Evolutionary conservation across 257 asterid genomes (phyloP).

Genomic region (Nicotiana tabacum): DNA sequence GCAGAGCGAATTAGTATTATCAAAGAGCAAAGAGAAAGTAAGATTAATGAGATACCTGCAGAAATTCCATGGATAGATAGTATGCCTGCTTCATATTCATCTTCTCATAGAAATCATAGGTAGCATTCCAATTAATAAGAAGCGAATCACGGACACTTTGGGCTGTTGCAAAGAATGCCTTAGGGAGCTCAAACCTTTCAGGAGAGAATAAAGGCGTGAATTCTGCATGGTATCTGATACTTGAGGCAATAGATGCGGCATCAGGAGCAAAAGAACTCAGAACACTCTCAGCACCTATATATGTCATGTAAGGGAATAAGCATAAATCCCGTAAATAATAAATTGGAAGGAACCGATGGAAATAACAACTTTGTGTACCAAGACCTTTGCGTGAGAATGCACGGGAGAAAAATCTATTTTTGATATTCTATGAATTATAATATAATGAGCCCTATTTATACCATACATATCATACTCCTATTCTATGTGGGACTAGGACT

Average conservation of each 20-base stretch:
- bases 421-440: too few relatives aligned
- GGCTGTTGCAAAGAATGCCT: conserved; percentile 77
- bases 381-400: background rate
- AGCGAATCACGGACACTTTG: conserved; percentile 77
- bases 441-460: too few relatives aligned
- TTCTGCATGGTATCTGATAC: conserved; percentile 67
- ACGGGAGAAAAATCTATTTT: too few relatives aligned
- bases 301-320: conserved; percentile 15
- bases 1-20: background rate
- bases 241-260: conserved; percentile 60
- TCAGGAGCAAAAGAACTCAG: conserved; percentile 33
- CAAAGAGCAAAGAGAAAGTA: conserved; percentile 4
- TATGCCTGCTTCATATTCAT: conserved; percentile 76
- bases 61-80: conserved; percentile 81
- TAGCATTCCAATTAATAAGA: conserved; percentile 66
- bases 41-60: conserved; percentile 46
- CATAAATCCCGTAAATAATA: background rate
- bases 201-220: conserved; percentile 71
- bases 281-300: conserved; percentile 29
- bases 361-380: background rate
- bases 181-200: conserved; percentile 51
- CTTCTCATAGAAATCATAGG: conserved; percentile 50
- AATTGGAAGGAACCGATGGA: background rate
- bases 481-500: too few relatives aligned
- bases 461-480: too few relatives aligned